These are phyloP conservation scores for Fusarium nisikadoi DNA, from an alignment of 2,329 filamentous ascomycete genomes.

Conservation along the genomic window DNA sequence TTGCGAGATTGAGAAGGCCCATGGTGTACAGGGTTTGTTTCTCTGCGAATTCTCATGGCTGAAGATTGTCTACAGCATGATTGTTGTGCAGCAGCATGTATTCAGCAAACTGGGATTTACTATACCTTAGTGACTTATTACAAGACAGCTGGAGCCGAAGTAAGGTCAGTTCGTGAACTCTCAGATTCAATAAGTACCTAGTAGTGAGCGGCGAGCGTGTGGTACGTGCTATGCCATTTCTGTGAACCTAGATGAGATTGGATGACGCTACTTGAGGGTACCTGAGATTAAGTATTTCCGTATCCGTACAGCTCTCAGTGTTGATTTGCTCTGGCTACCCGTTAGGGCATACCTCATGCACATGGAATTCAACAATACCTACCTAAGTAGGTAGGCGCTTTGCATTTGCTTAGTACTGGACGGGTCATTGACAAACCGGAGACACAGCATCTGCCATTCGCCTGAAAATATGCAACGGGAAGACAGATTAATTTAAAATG, in stretches of 20 bases:
- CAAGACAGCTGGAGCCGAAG: not conserved
- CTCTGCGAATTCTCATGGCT: not conserved
- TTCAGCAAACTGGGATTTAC: not conserved
- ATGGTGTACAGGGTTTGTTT: not conserved
- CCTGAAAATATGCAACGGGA: not conserved
- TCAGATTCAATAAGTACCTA: not conserved
- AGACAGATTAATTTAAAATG: not conserved
- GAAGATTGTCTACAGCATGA: not conserved
- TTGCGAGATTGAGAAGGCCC: not conserved
- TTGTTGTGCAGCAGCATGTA: not conserved
- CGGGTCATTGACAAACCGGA: not conserved
- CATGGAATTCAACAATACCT: not conserved
- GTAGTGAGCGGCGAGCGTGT: slow-evolving; percentile 7
- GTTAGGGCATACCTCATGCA: not conserved
- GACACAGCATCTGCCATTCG: slow-evolving; percentile 1
- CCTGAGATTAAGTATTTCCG: slow-evolving; percentile 2
- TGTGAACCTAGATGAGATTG: slow-evolving; percentile 5
- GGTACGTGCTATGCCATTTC: slow-evolving; percentile 25
- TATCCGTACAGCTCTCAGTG: not conserved
- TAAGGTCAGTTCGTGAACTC: not conserved
- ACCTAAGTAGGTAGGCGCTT: no score
- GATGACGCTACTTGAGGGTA: slow-evolving; percentile 15
- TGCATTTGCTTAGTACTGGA: not conserved
- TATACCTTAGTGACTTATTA: not conserved
- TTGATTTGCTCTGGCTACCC: not conserved